phyloP scores from a whole-genome alignment of 2,329 filamentous ascomycete species.

The Alternaria atra region DNA sequence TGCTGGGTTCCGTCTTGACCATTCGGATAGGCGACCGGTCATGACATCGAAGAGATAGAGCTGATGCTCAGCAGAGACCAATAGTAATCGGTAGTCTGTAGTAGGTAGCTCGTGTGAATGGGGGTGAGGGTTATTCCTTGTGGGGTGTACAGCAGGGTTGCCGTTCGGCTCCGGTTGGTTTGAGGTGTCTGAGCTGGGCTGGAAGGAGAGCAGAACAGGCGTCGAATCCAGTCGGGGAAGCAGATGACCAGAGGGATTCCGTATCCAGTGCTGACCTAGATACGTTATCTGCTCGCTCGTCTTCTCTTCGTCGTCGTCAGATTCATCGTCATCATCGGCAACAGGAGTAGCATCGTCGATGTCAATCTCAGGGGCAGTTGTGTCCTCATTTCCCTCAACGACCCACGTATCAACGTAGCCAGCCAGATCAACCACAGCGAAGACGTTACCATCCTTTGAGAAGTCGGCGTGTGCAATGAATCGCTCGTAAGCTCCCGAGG shows the following conservation, averaged over 20 bases:
- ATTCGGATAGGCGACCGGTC: slow-evolving; percentile 79
- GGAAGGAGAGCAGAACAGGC: slow-evolving; percentile 58
- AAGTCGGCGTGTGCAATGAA: slow-evolving; percentile 79
- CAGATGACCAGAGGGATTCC: slow-evolving; percentile 70
- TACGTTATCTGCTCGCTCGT: slow-evolving; percentile 59
- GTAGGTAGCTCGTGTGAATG: slow-evolving; percentile 66
- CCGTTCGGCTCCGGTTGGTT: slow-evolving; percentile 50
- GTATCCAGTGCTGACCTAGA: slow-evolving; percentile 74
- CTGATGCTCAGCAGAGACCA: slow-evolving; percentile 71
- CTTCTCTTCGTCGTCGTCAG: slow-evolving; percentile 58
- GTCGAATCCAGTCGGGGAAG: slow-evolving; percentile 57
- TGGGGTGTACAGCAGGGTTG: slow-evolving; percentile 60
- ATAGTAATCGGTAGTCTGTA: slow-evolving; percentile 63
- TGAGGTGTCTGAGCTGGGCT: slow-evolving; percentile 44
- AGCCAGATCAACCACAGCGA: slow-evolving; percentile 81
- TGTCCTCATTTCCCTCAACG: slow-evolving; percentile 67
- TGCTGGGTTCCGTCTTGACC: slow-evolving; percentile 86
- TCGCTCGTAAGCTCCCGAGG: slow-evolving; percentile 78
- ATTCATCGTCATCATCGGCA: slow-evolving; percentile 44
- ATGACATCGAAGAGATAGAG: slow-evolving; percentile 82
- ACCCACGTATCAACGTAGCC: slow-evolving; percentile 91
- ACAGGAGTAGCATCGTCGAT: slow-evolving; percentile 44
- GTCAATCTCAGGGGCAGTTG: slow-evolving; percentile 54
- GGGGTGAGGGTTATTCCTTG: slow-evolving; percentile 60
- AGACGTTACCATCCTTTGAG: slow-evolving; percentile 78